Evolutionary conservation across 192 early-diverging fungal species (phyloP).

Genomic region (Backusella mclennaniae): DNA sequence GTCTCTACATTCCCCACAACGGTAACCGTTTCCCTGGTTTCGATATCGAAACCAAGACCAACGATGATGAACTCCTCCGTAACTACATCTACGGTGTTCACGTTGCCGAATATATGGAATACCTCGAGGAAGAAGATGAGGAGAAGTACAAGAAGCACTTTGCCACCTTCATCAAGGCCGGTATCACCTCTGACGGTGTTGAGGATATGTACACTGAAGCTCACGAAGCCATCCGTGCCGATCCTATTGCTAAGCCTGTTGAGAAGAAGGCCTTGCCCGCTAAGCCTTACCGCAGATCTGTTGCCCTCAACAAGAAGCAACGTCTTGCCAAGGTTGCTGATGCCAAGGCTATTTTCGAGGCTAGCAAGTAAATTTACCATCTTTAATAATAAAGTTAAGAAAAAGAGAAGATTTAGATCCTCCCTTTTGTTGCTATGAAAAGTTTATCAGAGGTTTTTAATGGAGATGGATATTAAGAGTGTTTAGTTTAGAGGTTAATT

Average conservation of each 20-base stretch:
- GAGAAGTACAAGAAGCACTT: slow-evolving; percentile 97
- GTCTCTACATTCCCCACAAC: no score
- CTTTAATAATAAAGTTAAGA: slow-evolving; percentile 6
- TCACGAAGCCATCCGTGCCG: slow-evolving; percentile 89
- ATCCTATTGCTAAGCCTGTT: slow-evolving; percentile 73
- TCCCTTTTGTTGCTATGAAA: slow-evolving; percentile 2
- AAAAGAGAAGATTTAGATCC: not conserved
- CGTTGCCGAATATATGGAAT: slow-evolving; percentile 97
- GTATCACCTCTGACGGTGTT: slow-evolving; percentile 83
- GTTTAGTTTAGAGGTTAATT: not conserved
- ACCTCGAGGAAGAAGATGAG: slow-evolving; percentile 98
- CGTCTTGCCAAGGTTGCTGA: slow-evolving; percentile 84
- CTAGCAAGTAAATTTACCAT: not conserved
- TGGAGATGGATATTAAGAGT: not conserved
- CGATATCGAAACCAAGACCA: slow-evolving; percentile 35
- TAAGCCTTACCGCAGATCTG: slow-evolving; percentile 55
- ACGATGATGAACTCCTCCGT: slow-evolving; percentile 91
- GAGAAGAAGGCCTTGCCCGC: slow-evolving; percentile 66
- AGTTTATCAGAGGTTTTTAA: not conserved
- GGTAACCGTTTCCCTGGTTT: no score
- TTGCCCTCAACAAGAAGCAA: slow-evolving; percentile 87
- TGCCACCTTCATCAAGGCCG: slow-evolving; percentile 87
- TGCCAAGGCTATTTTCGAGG: slow-evolving; percentile 60
- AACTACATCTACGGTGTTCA: slow-evolving; percentile 98
- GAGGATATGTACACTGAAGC: slow-evolving; percentile 94